phyloP scores from a whole-genome alignment of 768 basidiomycete genomes.

The Auricularia sp. region DNA sequence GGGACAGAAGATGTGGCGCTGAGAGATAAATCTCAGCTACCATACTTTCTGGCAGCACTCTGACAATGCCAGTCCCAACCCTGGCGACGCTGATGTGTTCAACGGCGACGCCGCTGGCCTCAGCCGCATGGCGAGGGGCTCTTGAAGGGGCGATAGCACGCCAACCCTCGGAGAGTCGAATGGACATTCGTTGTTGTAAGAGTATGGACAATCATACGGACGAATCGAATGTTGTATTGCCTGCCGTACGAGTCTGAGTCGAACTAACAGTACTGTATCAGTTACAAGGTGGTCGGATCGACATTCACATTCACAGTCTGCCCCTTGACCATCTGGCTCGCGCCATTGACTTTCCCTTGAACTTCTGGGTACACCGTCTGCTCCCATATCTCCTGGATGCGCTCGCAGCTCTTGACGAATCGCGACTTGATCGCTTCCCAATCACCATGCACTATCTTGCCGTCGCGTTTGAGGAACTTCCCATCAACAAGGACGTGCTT shows the following conservation, averaged over 20 bases:
- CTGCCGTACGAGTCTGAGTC: too few species aligned
- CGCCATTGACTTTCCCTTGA: background rate
- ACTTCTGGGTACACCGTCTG: background rate
- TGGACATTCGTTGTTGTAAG: too few species aligned
- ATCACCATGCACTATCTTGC: background rate
- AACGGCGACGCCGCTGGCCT: conserved; percentile 41
- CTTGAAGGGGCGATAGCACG: background rate
- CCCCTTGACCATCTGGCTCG: background rate
- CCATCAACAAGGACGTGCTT: background rate
- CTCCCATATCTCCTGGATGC: background rate
- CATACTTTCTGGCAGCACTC: conserved; percentile 23
- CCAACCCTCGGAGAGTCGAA: too few species aligned
- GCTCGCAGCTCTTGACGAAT: background rate
- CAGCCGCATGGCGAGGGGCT: background rate
- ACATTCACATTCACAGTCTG: background rate
- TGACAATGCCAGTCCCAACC: conserved; percentile 37
- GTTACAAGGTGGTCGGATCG: background rate
- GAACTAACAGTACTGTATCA: too few species aligned
- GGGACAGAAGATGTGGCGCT: background rate
- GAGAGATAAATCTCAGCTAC: conserved; percentile 3
- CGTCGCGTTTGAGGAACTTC: background rate
- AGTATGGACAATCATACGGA: too few species aligned
- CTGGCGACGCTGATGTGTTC: conserved; percentile 49
- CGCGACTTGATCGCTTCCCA: background rate
- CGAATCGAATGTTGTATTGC: too few species aligned